A percentile compares a stretch with the other conserved stretches of the same genome.
phyloP scores from a whole-genome alignment of 345 rosid genomes.

The Laguncularia racemosa region DNA sequence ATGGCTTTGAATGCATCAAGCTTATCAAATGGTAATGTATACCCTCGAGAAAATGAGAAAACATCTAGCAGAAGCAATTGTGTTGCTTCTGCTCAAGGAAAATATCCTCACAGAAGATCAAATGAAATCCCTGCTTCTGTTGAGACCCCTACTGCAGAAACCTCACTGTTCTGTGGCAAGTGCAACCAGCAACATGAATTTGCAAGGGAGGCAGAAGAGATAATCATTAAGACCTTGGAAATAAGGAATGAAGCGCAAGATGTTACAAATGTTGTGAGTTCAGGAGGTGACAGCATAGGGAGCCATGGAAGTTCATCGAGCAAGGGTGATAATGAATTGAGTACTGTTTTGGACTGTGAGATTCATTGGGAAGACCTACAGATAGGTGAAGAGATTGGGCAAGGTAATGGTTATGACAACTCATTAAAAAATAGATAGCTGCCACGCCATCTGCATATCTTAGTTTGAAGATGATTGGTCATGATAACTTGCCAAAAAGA shows the following conservation, averaged over 20 bases:
- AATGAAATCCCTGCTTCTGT: background rate
- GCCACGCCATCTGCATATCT: too few relatives aligned
- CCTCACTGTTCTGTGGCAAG: conserved; percentile 24
- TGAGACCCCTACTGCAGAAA: conserved; percentile 19
- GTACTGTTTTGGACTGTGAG: conserved; percentile 34
- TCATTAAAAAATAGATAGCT: too few relatives aligned
- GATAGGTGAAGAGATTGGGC: conserved; percentile 70
- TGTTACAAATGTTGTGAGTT: conserved; percentile 21
- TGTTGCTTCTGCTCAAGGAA: background rate
- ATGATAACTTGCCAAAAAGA: too few relatives aligned
- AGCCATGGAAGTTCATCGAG: conserved; percentile 42
- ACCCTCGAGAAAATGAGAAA: conserved; percentile 16
- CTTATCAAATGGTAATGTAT: conserved; percentile 9
- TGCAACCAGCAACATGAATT: conserved; percentile 12
- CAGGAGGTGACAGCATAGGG: conserved; percentile 20
- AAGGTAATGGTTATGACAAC: conserved; percentile 36
- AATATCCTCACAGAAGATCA: background rate
- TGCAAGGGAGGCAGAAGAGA: conserved; percentile 25
- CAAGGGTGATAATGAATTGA: conserved; percentile 34
- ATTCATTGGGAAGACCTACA: conserved; percentile 71
- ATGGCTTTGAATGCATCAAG: conserved; percentile 20
- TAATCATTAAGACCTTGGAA: conserved; percentile 16
- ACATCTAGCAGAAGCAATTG: conserved; percentile 10
- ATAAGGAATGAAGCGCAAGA: conserved; percentile 32
- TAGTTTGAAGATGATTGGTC: too few relatives aligned